phyloP scores from a whole-genome alignment of 2,329 filamentous ascomycete genomes.

The Aspergillus texensis region DNA sequence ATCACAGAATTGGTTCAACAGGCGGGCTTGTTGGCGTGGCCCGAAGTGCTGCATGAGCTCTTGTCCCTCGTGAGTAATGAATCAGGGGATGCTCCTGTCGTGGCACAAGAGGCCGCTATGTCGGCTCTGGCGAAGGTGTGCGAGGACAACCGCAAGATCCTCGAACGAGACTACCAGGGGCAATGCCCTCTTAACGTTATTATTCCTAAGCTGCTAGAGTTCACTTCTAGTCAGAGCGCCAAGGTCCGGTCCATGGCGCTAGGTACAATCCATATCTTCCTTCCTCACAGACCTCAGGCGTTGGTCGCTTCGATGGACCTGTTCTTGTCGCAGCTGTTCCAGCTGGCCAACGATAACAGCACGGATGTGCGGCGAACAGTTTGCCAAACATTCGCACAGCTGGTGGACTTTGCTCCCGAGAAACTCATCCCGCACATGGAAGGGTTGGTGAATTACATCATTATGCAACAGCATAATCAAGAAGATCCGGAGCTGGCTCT shows the following conservation, averaged over 20 bases:
- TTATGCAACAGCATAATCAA: slow-evolving; percentile 78
- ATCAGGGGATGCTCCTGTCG: slow-evolving; percentile 65
- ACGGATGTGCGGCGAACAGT: slow-evolving; percentile 88
- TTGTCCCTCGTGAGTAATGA: slow-evolving; percentile 76
- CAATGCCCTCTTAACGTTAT: slow-evolving; percentile 86
- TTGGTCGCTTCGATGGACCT: slow-evolving; percentile 79
- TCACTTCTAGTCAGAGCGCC: slow-evolving; percentile 73
- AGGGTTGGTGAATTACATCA: slow-evolving; percentile 89
- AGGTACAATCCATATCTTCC: slow-evolving; percentile 87
- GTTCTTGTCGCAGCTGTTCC: slow-evolving; percentile 80
- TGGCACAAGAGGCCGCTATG: slow-evolving; percentile 91
- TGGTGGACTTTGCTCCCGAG: slow-evolving; percentile 87
- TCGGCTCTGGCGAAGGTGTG: slow-evolving; percentile 91
- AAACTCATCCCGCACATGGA: slow-evolving; percentile 86
- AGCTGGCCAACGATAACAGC: slow-evolving; percentile 73
- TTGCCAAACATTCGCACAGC: slow-evolving; percentile 87
- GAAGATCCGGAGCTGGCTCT: slow-evolving; percentile 88
- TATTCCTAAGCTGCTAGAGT: slow-evolving; percentile 86
- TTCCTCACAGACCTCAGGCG: slow-evolving; percentile 79
- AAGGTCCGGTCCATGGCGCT: slow-evolving; percentile 81
- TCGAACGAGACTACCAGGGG: slow-evolving; percentile 86
- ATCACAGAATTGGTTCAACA: slow-evolving; percentile 87
- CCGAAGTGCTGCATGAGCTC: slow-evolving; percentile 82
- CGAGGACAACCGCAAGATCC: slow-evolving; percentile 85
- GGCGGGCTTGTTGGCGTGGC: slow-evolving; percentile 87